Percentiles rank a stretch among this genome's conserved stretches.
phyloP scores from a whole-genome alignment of 2,329 filamentous ascomycete genomes.

The Graphiopsis chlorocephala region DNA sequence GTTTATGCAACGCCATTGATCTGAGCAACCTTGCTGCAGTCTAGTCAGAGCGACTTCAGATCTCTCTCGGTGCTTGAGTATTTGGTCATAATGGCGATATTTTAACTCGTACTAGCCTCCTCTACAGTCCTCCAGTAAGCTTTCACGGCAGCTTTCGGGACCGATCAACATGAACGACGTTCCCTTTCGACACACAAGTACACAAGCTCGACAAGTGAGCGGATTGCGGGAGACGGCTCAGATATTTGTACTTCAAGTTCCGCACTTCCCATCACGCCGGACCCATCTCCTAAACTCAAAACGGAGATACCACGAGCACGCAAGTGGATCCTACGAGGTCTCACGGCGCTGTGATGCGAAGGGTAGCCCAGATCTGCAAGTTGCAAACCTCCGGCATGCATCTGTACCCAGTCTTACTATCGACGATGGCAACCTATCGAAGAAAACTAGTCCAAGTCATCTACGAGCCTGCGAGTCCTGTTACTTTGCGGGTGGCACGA shows the following conservation, averaged over 20 bases:
- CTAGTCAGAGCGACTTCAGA: neutral
- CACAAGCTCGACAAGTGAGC: no score
- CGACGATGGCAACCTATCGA: neutral
- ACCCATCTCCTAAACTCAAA: neutral
- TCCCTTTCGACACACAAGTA: neutral
- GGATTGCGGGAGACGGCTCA: neutral
- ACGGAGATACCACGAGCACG: neutral
- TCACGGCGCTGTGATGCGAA: neutral
- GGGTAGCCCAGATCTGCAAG: neutral
- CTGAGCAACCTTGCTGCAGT: neutral
- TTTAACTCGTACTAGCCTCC: no score
- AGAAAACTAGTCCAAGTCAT: neutral
- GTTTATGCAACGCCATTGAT: neutral
- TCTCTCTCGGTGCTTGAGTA: neutral
- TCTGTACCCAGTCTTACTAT: no score
- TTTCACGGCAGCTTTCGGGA: neutral
- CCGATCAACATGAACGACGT: neutral
- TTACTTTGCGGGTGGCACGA: neutral
- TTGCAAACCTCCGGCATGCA: no score
- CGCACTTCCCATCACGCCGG: neutral
- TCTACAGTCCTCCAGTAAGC: neutral
- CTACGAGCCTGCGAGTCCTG: no score
- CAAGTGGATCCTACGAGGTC: neutral
- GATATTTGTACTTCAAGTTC: neutral
- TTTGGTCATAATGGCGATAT: neutral